Conservation (phyloP, 2,329 filamentous ascomycete species). For the Pseudogymnoascus sp. region DNA sequence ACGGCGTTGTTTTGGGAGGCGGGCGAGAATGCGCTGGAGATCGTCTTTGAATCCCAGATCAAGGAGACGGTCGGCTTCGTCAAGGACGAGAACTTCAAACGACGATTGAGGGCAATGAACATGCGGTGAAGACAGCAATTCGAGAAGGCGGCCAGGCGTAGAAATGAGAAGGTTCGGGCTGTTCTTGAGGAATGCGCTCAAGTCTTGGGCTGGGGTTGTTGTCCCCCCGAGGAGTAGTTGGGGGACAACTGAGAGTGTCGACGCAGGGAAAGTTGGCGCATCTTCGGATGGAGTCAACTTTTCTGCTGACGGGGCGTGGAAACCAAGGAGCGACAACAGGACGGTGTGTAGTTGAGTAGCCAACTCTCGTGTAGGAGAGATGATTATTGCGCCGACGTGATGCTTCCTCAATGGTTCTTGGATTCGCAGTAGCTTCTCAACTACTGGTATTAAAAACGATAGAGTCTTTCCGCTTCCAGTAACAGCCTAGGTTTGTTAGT, state of each 20-base stretch:
- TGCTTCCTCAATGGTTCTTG: conserved; percentile 81
- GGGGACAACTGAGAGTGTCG: conserved; percentile 57
- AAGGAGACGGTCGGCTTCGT: conserved; percentile 86
- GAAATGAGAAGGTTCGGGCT: conserved; percentile 85
- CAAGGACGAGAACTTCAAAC: conserved; percentile 86
- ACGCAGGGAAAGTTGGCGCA: conserved; percentile 40
- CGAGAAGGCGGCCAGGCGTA: conserved; percentile 81
- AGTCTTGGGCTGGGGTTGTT: conserved; percentile 73
- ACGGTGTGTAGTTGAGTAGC: conserved; percentile 85
- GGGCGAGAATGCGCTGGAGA: conserved; percentile 72
- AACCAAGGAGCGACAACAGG: conserved; percentile 65
- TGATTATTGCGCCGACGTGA: conserved; percentile 82
- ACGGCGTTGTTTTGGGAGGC: conserved; percentile 83
- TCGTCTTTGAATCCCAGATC: conserved; percentile 93
- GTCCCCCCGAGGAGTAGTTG: conserved; percentile 82
- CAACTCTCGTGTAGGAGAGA: conserved; percentile 88
- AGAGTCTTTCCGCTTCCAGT: conserved; percentile 89
- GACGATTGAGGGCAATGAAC: conserved; percentile 82
- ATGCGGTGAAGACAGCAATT: conserved; percentile 76
- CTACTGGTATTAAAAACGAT: conserved; percentile 73
- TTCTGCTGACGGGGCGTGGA: conserved; percentile 72
- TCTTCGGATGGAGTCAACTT: conserved; percentile 47
- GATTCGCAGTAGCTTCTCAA: conserved; percentile 71
- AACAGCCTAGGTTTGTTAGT: conserved; percentile 49
- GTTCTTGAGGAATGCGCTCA: conserved; percentile 73